Base-by-base conservation (phyloP, 805 yeast genomes). In the Candida ovalis region DNA sequence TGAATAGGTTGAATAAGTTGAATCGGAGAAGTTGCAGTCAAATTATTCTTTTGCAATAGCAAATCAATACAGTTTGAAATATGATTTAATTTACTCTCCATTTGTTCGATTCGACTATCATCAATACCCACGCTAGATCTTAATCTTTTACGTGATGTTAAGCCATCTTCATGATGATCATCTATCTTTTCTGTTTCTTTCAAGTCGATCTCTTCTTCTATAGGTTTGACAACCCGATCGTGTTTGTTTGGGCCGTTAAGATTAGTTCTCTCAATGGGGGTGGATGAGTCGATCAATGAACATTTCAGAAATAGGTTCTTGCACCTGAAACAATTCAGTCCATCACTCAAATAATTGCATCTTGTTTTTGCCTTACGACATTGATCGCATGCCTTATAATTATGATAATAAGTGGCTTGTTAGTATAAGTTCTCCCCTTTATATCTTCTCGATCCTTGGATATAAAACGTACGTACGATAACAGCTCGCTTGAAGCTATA, bases 291-390 rank as follows among this genome's bases (percentile, higher is more conserved):
- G 42, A 43, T 35, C 38, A 35, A 35, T 19, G 38, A 35, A 17
- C 17, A 19, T 5, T 25, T 30, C 50, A 36, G 43, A 42, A 30
- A 49, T 19, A 38, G 52, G 30, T 21, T 42, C 35, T 13, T 55
- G 49, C 66, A 61, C n/a, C 66, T 54, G 40, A 60, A 56, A 45
- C 66, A 61, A 12, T 48, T 51, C n/a, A 49, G 36, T 21, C 62
- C 61, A 40, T 51, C 44, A 21, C 49, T 46, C 10, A 57, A 45
- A 43, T 58, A 54, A 35, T 56, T 56, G 46, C 66, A 61, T n/a
- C 62, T 49, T 1, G 63, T 56, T 44, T 61, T 61, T 3, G 63
- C 53, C 35, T 54, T 54, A 18, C 64, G 46, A 43, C 66, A 61
- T 36, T 55, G 58, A 21, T 46, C 48, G 43, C 66, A 61, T 7